Base-by-base conservation (phyloP, 108 stramenopile species). In the Cylindrotheca fusiformis region DNA sequence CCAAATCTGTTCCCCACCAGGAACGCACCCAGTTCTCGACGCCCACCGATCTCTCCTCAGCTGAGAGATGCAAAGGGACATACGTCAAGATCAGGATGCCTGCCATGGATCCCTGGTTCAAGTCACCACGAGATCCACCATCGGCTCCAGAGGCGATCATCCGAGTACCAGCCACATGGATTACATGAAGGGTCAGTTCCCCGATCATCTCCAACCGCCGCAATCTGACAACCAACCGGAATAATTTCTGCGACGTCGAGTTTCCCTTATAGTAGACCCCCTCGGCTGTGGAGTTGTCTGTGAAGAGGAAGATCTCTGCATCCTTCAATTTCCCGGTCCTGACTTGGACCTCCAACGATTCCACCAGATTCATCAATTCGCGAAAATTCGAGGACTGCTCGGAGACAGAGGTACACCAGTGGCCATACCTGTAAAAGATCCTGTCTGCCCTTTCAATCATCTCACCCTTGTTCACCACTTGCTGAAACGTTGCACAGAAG, bases 141-240 rank as follows among this genome's bases (percentile, higher is more conserved):
- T 81, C 76, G 1, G 73, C 65, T 3, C 80, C 80, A 32, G 69
- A 62, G 4, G 17, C 63, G 17, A 77, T 81, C 72, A 81, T 81
- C 8, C 80, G 21, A 12, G 46, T 74, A 1, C 80, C 76, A 4
- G 72, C 48, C 2, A 75, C 58, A 26, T 67, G 71, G 17, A 76
- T 26, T n/a, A 69, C 14, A 24, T 55, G 68, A 4, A 81, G 32
- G 8, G 55, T 45, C 0, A 60, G 20, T 1, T 55, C 50, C 18
- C 32, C 31, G 19, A 28, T 14, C 58, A 74, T 54, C 22, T 66
- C 72, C 28, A 81, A 1, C 1, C 36, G 36, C 5, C 68, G 47
- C 28, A 81, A 33, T 1, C 55, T 14, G 1, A 81, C 33, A 4
- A 85, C 65, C 14, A 79, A 32, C 0, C 68, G 48, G 21, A 27